These are phyloP conservation scores for Colletotrichum godetiae DNA, from an alignment of 2,329 filamentous ascomycete genomes.

Conservation along the genomic window DNA sequence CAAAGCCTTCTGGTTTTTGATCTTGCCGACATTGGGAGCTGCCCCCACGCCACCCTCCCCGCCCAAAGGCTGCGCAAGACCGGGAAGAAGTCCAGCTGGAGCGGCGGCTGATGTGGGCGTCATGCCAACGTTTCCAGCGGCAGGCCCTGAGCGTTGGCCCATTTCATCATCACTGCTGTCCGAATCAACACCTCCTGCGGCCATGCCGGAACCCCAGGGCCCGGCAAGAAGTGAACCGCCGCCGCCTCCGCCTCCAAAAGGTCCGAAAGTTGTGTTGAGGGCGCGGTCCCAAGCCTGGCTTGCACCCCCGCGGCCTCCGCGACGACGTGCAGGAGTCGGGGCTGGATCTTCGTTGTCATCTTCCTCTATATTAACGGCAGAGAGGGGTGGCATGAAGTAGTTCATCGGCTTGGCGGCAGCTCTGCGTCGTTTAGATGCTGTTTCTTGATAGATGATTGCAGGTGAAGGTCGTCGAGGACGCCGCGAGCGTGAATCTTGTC, in stretches of 20 bases:
- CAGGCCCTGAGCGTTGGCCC: slow-evolving; percentile 65
- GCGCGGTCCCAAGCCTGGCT: slow-evolving; percentile 78
- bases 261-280: slow-evolving; percentile 89
- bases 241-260: slow-evolving; percentile 85
- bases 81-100: slow-evolving; percentile 57
- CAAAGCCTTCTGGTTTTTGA: slow-evolving; percentile 91
- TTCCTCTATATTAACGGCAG: slow-evolving; percentile 72
- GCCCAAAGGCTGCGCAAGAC: slow-evolving; percentile 48
- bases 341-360: slow-evolving; percentile 76
- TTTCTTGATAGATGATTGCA: slow-evolving; percentile 70
- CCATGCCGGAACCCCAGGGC: slow-evolving; percentile 75
- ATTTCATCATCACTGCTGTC: slow-evolving; percentile 97
- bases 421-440: slow-evolving; percentile 61
- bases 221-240: slow-evolving; percentile 78
- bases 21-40: slow-evolving; percentile 87
- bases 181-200: slow-evolving; percentile 85
- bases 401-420: slow-evolving; percentile 76
- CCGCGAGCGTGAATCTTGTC: slow-evolving; percentile 63
- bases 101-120: slow-evolving; percentile 64
- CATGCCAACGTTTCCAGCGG: slow-evolving; percentile 67
- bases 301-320: slow-evolving; percentile 71
- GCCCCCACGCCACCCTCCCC: slow-evolving; percentile 50
- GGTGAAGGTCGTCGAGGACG: slow-evolving; percentile 64
- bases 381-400: slow-evolving; percentile 85
- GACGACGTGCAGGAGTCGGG: slow-evolving; percentile 76